A percentile compares a stretch with the other conserved stretches of the same genome.
phyloP scores from a whole-genome alignment of 1,284 basidiomycete species.

The Cryptococcus sp. region DNA sequence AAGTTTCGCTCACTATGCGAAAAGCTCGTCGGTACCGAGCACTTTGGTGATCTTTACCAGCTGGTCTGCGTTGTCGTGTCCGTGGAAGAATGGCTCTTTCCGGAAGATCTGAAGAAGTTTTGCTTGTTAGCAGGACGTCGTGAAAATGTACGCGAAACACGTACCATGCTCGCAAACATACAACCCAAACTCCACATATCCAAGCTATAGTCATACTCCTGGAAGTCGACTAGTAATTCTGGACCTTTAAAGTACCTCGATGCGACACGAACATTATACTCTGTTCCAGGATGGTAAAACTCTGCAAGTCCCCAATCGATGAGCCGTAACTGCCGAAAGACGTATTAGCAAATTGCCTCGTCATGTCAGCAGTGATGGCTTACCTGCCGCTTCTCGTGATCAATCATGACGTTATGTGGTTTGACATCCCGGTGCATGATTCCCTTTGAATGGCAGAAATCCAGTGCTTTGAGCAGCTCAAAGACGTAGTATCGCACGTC shows the following conservation, averaged over 20 bases:
- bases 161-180: conserved; percentile 98
- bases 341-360: conserved; percentile 2
- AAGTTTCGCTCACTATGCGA: conserved; percentile 56
- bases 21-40: conserved; percentile 92
- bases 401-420: conserved; percentile 99
- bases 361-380: conserved; percentile 22
- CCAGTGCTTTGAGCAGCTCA: conserved; percentile 94
- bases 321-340: conserved; percentile 68
- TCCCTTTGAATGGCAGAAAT: conserved; percentile 96
- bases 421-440: conserved; percentile 99
- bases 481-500: conserved; percentile 97
- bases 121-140: conserved; percentile 1
- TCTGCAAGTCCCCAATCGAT: conserved; percentile 99
- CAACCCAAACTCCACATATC: conserved; percentile 99
- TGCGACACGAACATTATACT: conserved; percentile 97
- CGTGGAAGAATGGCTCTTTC: conserved; percentile 99
- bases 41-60: conserved; percentile 98
- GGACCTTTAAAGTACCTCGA: conserved; percentile 98
- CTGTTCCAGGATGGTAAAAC: conserved; percentile 96
- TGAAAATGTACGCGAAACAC: conserved; percentile 25
- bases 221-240: conserved; percentile 95
- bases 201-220: conserved; percentile 93
- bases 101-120: conserved; percentile 77
- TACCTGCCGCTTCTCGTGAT: conserved; percentile 93
- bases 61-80: conserved; percentile 98